These are phyloP conservation scores for Thielaviopsis ethacetica DNA, from an alignment of 2,329 filamentous ascomycete genomes.

Conservation along the genomic window DNA sequence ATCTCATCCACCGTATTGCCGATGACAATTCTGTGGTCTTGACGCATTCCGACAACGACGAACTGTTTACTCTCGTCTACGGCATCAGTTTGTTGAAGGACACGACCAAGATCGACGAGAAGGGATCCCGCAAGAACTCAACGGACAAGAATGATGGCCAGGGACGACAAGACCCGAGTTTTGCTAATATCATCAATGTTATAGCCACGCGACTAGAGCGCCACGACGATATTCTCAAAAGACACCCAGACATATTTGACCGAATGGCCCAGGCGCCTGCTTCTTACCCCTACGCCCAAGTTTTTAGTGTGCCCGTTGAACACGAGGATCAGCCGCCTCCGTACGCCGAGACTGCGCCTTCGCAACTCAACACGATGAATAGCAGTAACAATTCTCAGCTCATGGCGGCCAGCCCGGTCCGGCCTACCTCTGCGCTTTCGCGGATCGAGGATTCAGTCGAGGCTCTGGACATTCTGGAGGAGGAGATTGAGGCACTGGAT, in stretches of 20 bases:
- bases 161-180: background rate
- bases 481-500: constrained; percentile 39
- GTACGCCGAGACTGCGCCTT: constrained; percentile 11
- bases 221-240: constrained; percentile 7
- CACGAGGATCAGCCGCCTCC: constrained; percentile 12
- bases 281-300: constrained; percentile 9
- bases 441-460: constrained; percentile 50
- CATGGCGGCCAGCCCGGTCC: background rate
- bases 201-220: constrained; percentile 9
- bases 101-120: background rate
- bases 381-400: background rate
- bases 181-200: constrained; percentile 10
- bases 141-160: background rate
- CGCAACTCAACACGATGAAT: constrained; percentile 2
- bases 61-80: constrained; percentile 8
- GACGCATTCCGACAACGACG: constrained; percentile 1
- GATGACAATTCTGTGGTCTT: constrained; percentile 7
- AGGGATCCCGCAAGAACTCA: background rate
- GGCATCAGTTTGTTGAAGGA: constrained; percentile 9
- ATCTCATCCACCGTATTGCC: constrained; percentile 5
- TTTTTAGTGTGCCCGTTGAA: constrained; percentile 9
- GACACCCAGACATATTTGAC: constrained; percentile 6
- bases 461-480: constrained; percentile 44
- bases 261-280: constrained; percentile 1
- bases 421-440: constrained; percentile 20